Conservation (phyloP, 805 yeast genomes). For the Candida nitratophila region DNA sequence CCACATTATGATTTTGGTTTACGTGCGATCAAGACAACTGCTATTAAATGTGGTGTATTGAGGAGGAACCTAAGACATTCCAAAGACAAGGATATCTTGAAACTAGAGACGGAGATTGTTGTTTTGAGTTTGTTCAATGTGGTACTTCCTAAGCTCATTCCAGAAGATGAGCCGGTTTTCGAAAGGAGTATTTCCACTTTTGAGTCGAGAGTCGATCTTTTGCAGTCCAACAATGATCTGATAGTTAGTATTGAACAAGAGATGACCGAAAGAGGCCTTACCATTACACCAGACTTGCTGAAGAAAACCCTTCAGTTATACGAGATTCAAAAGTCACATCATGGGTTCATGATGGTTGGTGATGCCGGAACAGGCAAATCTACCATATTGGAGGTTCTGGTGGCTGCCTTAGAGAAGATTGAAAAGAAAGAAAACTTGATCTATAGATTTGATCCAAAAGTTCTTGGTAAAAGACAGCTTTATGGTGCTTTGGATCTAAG, state of each 20-base stretch:
- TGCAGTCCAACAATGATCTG: constrained; percentile 17
- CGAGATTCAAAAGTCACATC: constrained; percentile 55
- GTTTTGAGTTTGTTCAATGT: constrained; percentile 51
- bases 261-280: constrained; percentile 27
- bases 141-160: constrained; percentile 59
- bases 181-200: constrained; percentile 18
- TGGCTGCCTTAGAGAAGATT: constrained; percentile 33
- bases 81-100: not conserved
- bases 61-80: constrained; percentile 12
- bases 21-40: constrained; percentile 65
- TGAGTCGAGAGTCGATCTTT: constrained; percentile 7
- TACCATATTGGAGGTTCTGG: constrained; percentile 39
- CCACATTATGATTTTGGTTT: constrained; percentile 87
- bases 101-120: constrained; percentile 29
- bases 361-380: constrained; percentile 72
- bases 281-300: constrained; percentile 35
- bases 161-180: constrained; percentile 42
- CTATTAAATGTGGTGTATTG: constrained; percentile 50
- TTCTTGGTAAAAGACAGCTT: constrained; percentile 53
- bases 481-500: constrained; percentile 68
- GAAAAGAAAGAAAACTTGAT: constrained; percentile 28
- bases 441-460: constrained; percentile 67
- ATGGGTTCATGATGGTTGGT: constrained; percentile 81
- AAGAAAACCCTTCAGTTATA: constrained; percentile 53
- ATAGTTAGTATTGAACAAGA: constrained; percentile 15